Evolutionary conservation across 805 yeast species (phyloP).

Genomic region (Barnettozyma californica): DNA sequence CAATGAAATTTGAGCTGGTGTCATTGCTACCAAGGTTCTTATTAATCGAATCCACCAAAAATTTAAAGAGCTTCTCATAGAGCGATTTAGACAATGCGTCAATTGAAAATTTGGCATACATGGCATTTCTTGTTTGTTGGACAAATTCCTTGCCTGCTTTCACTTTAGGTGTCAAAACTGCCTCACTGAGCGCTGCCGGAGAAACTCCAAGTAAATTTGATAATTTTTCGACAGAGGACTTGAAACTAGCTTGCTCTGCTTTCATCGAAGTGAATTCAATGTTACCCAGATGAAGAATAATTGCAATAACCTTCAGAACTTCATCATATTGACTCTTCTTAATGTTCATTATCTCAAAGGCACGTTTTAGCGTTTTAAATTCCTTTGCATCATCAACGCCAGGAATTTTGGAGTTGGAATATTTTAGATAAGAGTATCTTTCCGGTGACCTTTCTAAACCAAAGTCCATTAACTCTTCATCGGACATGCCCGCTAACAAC

Average conservation of each 20-base stretch:
- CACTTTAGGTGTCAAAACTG: constrained; percentile 73
- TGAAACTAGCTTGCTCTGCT: constrained; percentile 71
- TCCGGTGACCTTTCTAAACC: constrained; percentile 36
- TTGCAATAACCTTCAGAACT: constrained; percentile 64
- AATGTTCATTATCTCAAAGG: constrained; percentile 75
- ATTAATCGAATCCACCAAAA: constrained; percentile 72
- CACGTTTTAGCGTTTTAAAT: constrained; percentile 53
- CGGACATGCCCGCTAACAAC: constrained; percentile 60
- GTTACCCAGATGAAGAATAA: constrained; percentile 82
- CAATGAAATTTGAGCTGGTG: constrained; percentile 59
- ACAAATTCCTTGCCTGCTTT: constrained; percentile 89
- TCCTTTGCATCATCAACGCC: constrained; percentile 75
- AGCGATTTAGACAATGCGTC: constrained; percentile 86
- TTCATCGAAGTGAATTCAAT: constrained; percentile 61
- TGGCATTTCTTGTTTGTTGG: constrained; percentile 68
- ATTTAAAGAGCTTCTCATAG: constrained; percentile 79
- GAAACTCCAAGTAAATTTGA: constrained; percentile 63
- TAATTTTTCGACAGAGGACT: constrained; percentile 45
- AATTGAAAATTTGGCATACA: constrained; percentile 73
- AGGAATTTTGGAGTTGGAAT: constrained; percentile 51
- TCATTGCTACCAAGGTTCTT: constrained; percentile 48
- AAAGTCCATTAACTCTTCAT: constrained; percentile 41
- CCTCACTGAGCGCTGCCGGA: constrained; percentile 45
- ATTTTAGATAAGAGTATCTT: constrained; percentile 51
- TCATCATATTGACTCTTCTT: constrained; percentile 45